Evolutionary conservation across 1,284 basidiomycete species (phyloP).

Genomic region (Microbotryum intermedium): DNA sequence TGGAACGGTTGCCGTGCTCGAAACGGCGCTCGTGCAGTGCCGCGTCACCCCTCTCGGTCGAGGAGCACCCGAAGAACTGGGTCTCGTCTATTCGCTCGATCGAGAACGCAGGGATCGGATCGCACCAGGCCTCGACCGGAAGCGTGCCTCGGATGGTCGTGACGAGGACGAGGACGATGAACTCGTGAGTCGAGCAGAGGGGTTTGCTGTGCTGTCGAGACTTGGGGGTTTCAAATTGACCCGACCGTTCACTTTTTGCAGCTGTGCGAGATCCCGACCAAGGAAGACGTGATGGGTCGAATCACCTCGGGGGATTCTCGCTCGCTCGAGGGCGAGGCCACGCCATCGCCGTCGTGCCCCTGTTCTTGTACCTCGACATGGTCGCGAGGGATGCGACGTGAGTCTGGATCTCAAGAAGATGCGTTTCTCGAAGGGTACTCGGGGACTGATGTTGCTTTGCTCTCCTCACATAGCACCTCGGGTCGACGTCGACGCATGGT

Average conservation of each 20-base stretch:
- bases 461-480: background rate
- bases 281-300: conserved; percentile 58
- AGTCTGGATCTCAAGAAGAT: background rate
- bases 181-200: conserved; percentile 7
- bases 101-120: background rate
- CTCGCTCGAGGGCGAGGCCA: conserved; percentile 63
- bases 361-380: conserved; percentile 49
- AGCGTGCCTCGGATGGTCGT: background rate
- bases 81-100: conserved; percentile 9
- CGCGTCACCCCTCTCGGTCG: conserved; percentile 15
- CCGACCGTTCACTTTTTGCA: background rate
- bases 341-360: conserved; percentile 60
- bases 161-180: conserved; percentile 8
- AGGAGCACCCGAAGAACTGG: conserved; percentile 26
- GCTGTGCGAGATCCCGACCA: conserved; percentile 19
- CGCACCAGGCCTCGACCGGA: background rate
- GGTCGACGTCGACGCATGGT: conserved; percentile 12
- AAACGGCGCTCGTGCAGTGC: conserved; percentile 15
- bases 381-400: conserved; percentile 35
- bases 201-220: background rate
- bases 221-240: background rate
- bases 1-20: background rate
- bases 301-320: conserved; percentile 72
- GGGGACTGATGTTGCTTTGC: background rate
- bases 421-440: background rate